A percentile compares a stretch with the other conserved stretches of the same genome.
Evolutionary conservation across 257 asterid species (phyloP).

Genomic region (Coffea canephora): DNA sequence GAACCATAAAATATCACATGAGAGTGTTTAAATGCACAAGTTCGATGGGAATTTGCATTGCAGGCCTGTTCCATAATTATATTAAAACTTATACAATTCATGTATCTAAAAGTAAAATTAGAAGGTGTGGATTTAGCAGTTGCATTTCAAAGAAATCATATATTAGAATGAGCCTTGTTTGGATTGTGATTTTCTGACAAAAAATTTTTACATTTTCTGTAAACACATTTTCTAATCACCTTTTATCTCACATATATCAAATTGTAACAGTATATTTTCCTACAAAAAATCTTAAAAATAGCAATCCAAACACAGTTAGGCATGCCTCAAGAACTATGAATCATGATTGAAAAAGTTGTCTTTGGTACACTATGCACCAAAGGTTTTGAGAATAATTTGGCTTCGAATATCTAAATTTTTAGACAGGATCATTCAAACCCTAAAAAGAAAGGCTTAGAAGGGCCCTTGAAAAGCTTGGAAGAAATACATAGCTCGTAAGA

Average conservation of each 20-base stretch:
- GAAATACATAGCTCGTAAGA: neutral
- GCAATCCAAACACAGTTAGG: too few relatives aligned
- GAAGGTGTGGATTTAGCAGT: too few relatives aligned
- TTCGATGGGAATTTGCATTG: too few relatives aligned
- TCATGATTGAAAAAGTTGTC: neutral
- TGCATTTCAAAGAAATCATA: neutral
- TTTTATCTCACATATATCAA: too few relatives aligned
- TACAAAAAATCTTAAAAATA: too few relatives aligned
- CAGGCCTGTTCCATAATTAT: too few relatives aligned
- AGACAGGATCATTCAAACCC: neutral
- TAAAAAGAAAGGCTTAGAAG: neutral
- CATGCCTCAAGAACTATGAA: neutral
- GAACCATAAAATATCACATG: neutral
- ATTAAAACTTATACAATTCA: too few relatives aligned
- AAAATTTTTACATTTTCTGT: too few relatives aligned
- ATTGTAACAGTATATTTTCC: too few relatives aligned
- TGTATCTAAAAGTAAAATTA: too few relatives aligned
- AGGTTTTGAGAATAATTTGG: neutral
- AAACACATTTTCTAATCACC: too few relatives aligned
- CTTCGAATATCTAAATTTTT: slow-evolving; percentile 4
- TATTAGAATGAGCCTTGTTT: neutral
- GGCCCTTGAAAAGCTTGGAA: neutral
- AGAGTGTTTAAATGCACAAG: neutral
- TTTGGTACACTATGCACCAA: neutral
- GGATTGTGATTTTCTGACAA: too few relatives aligned